Evolutionary conservation across 164 flowering plant species (phyloP), one percentile per base, ranked within the genome.

Genomic region (Chimonanthus salicifolius): DNA sequence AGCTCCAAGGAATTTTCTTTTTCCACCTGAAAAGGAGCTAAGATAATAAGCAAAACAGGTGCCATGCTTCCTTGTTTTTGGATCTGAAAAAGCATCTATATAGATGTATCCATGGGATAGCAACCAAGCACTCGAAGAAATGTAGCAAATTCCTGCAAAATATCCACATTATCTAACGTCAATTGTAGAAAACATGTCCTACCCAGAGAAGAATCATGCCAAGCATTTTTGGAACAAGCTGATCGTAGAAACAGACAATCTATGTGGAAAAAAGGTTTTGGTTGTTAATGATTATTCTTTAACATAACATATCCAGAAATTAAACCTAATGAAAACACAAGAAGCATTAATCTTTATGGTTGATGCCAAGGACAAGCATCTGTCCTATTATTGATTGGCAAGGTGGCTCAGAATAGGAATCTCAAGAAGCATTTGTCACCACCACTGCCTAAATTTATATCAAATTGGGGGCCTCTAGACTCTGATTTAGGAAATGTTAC

Each of bases 61-160:
- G 62, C 60, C 51, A 77, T 7, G 49, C 69, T 49, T 58, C 18
- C 48, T 66, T 49, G n/a, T 44, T 16, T 69, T 74, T 58, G 70
- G 73, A 71, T 7, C 47, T 75, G 69, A 70, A 45, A 62, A 9
- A 64, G 51, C 43, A 47, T 68, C 77, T 83, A 88, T 49, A 43
- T 47, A 76, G 65, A 15, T 58, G 73, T 71, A 75, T 89, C 90
- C 80, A 85, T 82, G 10, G 98, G 91, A 78, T 94, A 94, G 79
- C 84, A 81, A 58, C 90, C 90, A 58, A 87, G 85, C 43, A 87
- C 86, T 13, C 87, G 82, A 51, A 87, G 83, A 76, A 84, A 84
- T 66, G 84, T 80, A 48, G 87, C 87, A 18, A 85, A 84, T 74
- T 87, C 90, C 90, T 87, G 80, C 78, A 72, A 68, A 74, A 62